Evolutionary conservation across 768 basidiomycete species (phyloP).

Genomic region (Russula sp.): DNA sequence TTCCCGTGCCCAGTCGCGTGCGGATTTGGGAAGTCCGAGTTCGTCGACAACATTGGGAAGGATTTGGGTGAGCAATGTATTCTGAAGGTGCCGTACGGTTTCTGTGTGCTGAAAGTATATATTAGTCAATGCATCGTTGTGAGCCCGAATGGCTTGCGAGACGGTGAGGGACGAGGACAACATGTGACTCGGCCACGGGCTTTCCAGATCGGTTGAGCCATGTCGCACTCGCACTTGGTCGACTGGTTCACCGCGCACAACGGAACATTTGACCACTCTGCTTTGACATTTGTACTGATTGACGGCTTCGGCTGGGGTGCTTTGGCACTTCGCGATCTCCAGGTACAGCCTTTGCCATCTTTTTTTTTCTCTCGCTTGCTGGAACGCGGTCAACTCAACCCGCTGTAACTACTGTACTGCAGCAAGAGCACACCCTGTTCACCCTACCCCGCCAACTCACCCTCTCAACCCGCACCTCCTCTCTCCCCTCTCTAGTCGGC

Average conservation of each 20-base stretch:
- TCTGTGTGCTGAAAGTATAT: constrained; percentile 46
- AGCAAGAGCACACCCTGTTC: constrained; percentile 77
- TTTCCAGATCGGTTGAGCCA: background rate
- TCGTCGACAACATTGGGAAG: constrained; percentile 55
- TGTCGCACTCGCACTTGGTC: constrained; percentile 26
- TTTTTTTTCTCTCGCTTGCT: background rate
- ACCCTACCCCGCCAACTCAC: constrained; percentile 71
- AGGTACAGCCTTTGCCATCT: constrained; percentile 34
- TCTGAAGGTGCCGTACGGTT: constrained; percentile 41
- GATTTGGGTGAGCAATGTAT: constrained; percentile 46
- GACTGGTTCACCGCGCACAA: constrained; percentile 48
- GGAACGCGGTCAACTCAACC: constrained; percentile 9
- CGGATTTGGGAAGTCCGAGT: constrained; percentile 41
- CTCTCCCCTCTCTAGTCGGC: constrained; percentile 54
- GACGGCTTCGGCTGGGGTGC: constrained; percentile 57
- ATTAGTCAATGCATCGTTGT: constrained; percentile 40
- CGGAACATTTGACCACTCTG: constrained; percentile 39
- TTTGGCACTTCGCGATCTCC: constrained; percentile 61
- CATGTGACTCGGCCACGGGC: background rate
- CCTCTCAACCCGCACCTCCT: constrained; percentile 72
- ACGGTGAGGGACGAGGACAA: background rate
- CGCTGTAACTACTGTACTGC: background rate
- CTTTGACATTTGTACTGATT: constrained; percentile 32
- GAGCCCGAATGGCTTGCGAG: constrained; percentile 10
- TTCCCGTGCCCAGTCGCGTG: constrained; percentile 44